Percentiles rank a stretch among this genome's conserved stretches.
Evolutionary conservation across 1,284 basidiomycete species (phyloP).

Genomic region (Cutaneotrichosporon mucoides): DNA sequence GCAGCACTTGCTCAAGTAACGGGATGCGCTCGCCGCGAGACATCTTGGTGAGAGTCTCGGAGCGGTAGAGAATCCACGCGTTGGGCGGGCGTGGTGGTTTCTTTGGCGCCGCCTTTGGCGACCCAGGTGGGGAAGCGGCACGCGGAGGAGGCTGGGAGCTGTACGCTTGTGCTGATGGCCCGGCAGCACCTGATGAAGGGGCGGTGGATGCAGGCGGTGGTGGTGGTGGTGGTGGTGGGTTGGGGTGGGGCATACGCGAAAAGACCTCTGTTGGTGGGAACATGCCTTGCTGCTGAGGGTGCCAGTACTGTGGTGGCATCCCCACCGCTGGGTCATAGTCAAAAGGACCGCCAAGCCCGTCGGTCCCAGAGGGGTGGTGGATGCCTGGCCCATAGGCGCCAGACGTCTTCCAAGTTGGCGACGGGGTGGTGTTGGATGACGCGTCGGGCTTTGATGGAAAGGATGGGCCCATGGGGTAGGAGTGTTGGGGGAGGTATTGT

Average conservation of each 20-base stretch:
- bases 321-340: neutral
- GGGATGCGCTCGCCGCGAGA: constrained; percentile 7
- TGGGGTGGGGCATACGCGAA: neutral
- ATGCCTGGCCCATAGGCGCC: too few relatives aligned
- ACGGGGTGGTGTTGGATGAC: neutral
- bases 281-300: constrained; percentile 1
- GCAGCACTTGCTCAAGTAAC: neutral
- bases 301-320: neutral
- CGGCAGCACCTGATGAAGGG: neutral
- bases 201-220: neutral
- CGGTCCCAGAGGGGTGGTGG: neutral
- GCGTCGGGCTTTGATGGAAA: neutral
- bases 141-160: neutral
- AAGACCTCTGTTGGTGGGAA: constrained; percentile 4
- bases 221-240: neutral
- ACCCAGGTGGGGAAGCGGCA: neutral
- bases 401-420: neutral
- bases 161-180: too few relatives aligned
- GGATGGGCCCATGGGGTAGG: neutral
- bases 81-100: constrained; percentile 64
- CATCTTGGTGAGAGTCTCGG: constrained; percentile 54
- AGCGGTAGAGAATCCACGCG: constrained; percentile 88
- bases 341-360: neutral
- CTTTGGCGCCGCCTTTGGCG: neutral
- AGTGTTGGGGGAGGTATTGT: neutral